Evolutionary conservation across 208 protist species (phyloP).

Genomic region (Leishmania guyanensis): DNA sequence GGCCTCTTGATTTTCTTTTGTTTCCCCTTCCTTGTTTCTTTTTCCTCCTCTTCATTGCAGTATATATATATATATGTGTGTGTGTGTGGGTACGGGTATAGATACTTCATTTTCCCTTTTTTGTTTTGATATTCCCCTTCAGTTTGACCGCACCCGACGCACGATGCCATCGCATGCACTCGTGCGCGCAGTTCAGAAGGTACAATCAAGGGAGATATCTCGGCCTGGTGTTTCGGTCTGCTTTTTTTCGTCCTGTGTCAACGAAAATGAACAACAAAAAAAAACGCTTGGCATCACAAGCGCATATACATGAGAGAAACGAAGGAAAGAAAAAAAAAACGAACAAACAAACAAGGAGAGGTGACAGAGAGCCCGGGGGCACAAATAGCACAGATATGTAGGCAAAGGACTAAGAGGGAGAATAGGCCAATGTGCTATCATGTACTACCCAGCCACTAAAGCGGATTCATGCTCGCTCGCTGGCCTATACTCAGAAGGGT

Average conservation of each 20-base stretch:
- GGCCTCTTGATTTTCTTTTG: background rate
- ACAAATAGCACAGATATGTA: background rate
- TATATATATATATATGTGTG: constrained; percentile 8
- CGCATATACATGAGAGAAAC: constrained; percentile 1
- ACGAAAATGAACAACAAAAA: background rate
- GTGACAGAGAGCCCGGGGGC: background rate
- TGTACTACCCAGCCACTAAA: background rate
- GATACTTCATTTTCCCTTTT: background rate
- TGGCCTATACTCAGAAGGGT: background rate
- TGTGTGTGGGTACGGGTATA: background rate
- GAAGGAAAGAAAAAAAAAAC: background rate
- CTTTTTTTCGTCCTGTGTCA: background rate
- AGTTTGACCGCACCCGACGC: background rate
- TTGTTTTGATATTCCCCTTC: background rate
- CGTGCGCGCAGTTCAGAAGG: background rate
- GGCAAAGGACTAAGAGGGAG: background rate
- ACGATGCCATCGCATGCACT: background rate
- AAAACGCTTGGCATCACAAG: background rate
- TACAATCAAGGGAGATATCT: background rate
- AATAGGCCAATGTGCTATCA: background rate
- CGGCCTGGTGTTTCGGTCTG: background rate
- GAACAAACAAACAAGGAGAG: background rate
- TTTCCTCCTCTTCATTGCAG: background rate
- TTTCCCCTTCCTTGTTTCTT: background rate
- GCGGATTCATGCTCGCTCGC: background rate